Conservation (phyloP, 768 basidiomycete genomes). For the Leccinellum albellum region DNA sequence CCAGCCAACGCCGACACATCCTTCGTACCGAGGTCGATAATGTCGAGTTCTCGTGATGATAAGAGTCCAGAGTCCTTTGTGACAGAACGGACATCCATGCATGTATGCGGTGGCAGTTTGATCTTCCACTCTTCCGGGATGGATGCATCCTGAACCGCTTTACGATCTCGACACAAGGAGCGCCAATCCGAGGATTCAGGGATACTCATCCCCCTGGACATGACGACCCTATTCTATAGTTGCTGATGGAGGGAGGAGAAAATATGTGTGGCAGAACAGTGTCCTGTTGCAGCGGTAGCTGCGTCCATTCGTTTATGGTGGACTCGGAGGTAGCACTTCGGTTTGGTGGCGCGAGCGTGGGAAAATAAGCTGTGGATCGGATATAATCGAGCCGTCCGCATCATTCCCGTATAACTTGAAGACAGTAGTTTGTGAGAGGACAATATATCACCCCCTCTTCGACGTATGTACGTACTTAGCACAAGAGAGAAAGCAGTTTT, state of each 20-base stretch:
- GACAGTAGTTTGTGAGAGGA: not conserved
- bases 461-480: not conserved
- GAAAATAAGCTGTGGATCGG: not conserved
- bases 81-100: constrained; percentile 19
- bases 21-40: constrained; percentile 23
- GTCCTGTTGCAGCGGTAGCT: too few species aligned
- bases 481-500: too few species aligned
- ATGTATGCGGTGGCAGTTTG: constrained; percentile 14
- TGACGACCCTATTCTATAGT: not conserved
- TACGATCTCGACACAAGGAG: constrained; percentile 18
- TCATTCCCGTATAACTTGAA: too few species aligned
- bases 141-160: constrained; percentile 19
- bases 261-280: not conserved
- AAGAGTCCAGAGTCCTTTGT: constrained; percentile 21
- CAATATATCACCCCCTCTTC: not conserved
- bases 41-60: constrained; percentile 19
- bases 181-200: constrained; percentile 15
- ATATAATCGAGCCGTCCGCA: too few species aligned
- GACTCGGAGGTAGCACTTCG: too few species aligned
- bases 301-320: too few species aligned
- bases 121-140: constrained; percentile 24
- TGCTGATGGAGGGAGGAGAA: not conserved
- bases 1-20: constrained; percentile 22
- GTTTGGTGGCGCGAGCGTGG: not conserved
- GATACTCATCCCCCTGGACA: not conserved